Conservation (phyloP, 148 eudicot genomes). For the Fallopia convolvulus region DNA sequence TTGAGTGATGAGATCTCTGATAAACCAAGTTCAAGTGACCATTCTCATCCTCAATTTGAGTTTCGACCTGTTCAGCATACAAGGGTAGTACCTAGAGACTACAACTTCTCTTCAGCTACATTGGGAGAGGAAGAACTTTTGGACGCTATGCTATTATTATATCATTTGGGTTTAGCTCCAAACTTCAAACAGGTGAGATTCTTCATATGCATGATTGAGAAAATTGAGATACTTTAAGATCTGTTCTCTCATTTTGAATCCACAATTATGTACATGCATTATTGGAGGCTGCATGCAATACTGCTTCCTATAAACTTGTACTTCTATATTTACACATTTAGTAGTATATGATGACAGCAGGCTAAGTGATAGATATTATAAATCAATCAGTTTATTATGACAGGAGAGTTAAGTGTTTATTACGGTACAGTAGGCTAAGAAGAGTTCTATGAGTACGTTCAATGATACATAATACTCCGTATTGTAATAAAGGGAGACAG, state of each 20-base stretch:
- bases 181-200: constrained; percentile 73
- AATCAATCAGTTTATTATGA: too few relatives aligned
- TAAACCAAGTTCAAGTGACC: constrained; percentile 89
- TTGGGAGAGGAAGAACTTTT: constrained; percentile 89
- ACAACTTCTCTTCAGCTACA: constrained; percentile 52
- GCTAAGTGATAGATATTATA: too few relatives aligned
- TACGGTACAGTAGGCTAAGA: background rate
- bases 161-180: constrained; percentile 89
- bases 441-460: background rate
- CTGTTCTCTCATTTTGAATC: background rate
- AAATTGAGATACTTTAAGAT: background rate
- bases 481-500: background rate
- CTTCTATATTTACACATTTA: background rate
- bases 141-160: constrained; percentile 78
- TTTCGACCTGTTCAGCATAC: constrained; percentile 59
- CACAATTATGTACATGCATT: background rate
- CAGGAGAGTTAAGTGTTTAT: too few relatives aligned
- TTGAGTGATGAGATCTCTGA: constrained; percentile 83
- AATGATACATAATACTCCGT: background rate
- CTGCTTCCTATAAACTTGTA: background rate
- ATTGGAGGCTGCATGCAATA: background rate
- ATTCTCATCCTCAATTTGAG: constrained; percentile 60
- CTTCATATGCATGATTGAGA: background rate
- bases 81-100: constrained; percentile 47
- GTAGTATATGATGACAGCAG: background rate